These are phyloP conservation scores for Termitomyces sp. DNA, from an alignment of 768 basidiomycete genomes.

Conservation along the genomic window DNA sequence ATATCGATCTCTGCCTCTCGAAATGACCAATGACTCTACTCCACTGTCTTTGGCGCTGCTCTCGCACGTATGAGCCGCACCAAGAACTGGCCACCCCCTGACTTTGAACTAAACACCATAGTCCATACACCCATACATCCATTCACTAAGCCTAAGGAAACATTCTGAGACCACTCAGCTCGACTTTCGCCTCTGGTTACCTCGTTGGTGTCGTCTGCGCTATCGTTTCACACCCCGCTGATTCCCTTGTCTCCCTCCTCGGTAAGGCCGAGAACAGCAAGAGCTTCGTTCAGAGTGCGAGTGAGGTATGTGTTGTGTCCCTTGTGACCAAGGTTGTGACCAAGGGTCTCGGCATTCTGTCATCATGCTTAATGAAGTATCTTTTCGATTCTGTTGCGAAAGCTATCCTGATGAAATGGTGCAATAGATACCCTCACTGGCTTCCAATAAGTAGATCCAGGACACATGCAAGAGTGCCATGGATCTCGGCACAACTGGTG, in stretches of 20 bases:
- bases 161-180: conserved; percentile 81
- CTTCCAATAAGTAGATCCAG: conserved; percentile 95
- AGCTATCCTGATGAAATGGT: neutral
- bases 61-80: conserved; percentile 63
- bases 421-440: conserved; percentile 45
- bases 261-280: conserved; percentile 88
- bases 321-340: conserved; percentile 44
- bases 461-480: conserved; percentile 80
- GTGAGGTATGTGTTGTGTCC: conserved; percentile 58
- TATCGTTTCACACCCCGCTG: conserved; percentile 94
- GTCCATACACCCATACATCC: too few species aligned
- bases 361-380: conserved; percentile 68
- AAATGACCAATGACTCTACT: conserved; percentile 92
- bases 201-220: conserved; percentile 96
- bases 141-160: too few species aligned
- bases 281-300: conserved; percentile 60
- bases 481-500: conserved; percentile 86
- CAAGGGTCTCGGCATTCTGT: conserved; percentile 84
- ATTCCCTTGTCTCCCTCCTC: conserved; percentile 89
- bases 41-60: conserved; percentile 67
- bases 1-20: conserved; percentile 91
- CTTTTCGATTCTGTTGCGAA: conserved; percentile 12
- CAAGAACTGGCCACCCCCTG: conserved; percentile 60
- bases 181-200: conserved; percentile 88
- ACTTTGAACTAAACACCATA: neutral